phyloP scores from a whole-genome alignment of 2,329 filamentous ascomycete genomes.

The Alternaria ethzedia region DNA sequence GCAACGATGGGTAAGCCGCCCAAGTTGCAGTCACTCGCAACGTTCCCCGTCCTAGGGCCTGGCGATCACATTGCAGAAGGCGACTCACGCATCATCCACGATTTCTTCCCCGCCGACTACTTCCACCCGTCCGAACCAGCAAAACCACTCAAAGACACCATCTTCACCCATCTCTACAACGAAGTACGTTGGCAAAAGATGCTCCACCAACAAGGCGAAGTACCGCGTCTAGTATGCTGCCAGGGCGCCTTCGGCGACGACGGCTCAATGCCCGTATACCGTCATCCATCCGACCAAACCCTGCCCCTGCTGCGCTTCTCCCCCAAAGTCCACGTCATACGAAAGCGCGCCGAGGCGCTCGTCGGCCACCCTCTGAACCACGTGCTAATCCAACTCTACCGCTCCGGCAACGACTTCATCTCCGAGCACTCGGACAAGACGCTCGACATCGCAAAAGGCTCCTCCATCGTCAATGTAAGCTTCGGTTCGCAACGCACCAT shows the following conservation, averaged over 20 bases:
- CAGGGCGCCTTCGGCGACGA: conserved; percentile 75
- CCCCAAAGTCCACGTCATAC: conserved; percentile 71
- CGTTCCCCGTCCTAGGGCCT: conserved; percentile 51
- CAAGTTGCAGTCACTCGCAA: conserved; percentile 50
- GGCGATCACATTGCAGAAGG: conserved; percentile 74
- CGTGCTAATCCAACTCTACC: conserved; percentile 90
- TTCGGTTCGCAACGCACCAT: conserved; percentile 92
- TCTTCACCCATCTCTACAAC: conserved; percentile 72
- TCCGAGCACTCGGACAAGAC: conserved; percentile 98
- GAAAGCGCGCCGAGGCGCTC: conserved; percentile 69
- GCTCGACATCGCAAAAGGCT: conserved; percentile 80
- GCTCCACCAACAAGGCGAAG: conserved; percentile 89
- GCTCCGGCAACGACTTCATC: conserved; percentile 87
- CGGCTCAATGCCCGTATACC: conserved; percentile 86
- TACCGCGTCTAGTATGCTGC: conserved; percentile 88
- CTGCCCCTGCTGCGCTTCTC: conserved; percentile 80
- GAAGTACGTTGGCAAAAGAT: conserved; percentile 91
- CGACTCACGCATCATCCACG: conserved; percentile 75
- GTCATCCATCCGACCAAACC: conserved; percentile 89
- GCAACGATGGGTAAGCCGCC: conserved; percentile 20
- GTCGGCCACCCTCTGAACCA: conserved; percentile 88
- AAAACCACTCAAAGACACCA: conserved; percentile 58
- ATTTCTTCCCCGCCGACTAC: conserved; percentile 65
- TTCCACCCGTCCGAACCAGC: conserved; percentile 34
- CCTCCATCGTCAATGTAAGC: conserved; percentile 89